Base-by-base conservation (phyloP, 768 basidiomycete genomes). In the Suillus occidentalis region DNA sequence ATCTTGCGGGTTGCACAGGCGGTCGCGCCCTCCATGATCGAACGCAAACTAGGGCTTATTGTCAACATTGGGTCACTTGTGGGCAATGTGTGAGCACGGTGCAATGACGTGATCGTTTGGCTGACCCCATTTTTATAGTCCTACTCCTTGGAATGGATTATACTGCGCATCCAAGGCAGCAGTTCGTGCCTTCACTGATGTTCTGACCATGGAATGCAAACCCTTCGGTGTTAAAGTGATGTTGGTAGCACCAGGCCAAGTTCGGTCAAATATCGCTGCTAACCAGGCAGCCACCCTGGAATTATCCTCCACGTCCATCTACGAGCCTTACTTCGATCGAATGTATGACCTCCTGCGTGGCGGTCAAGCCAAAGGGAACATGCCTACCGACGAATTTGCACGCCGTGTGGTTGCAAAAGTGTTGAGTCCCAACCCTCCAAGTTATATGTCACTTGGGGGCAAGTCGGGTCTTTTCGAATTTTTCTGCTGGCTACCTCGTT, bases 31-130 rank as follows among this genome's bases (percentile, higher is more conserved):
- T 80, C 87, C 69, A 94, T 94, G 92, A 87, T 89, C 2, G 73
- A 83, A 62, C 83, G 83, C 58, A 80, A 78, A 65, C 77, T 78
- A 50, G 92, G 92, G 1, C 75, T 88, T 28, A 85, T 94, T 63
- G 82, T 94, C 43, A 93, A 91, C 66, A 83, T 93, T 31, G 90
- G 91, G 13, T 92, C 90, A 3, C 72, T 93, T 60, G 83, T 81
- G 37, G 91, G 85, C 4, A 80, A 86, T 37, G 76, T 84, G 89
- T 89, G 72, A 71, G 86, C 78, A 39, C 42, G 49, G 28, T 6
- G 7, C 20, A 6, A 7, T 61, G 20, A 13, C 14, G 28, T 31
- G 61, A 61, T 25, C 42, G 22, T 22, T 37, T 28, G 64, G 58
- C 47, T 45, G 59, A 65, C 45, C 64, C 65, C 37, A 56, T 50